Evolutionary conservation across 495 filamentous ascomycete species (phyloP).

Genomic region (Trichoderma reesei): DNA sequence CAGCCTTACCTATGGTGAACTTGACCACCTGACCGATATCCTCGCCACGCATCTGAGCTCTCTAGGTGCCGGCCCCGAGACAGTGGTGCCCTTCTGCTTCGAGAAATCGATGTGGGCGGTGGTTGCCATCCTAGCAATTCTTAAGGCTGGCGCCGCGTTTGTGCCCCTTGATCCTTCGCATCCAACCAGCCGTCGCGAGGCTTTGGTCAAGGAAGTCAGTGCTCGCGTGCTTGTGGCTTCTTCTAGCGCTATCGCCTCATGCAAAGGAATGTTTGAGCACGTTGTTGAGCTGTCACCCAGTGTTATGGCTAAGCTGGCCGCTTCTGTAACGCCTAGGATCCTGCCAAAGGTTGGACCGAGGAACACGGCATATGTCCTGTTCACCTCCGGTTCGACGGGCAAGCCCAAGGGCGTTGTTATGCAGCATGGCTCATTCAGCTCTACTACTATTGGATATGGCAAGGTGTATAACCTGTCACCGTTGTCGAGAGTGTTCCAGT

Average conservation of each 20-base stretch:
- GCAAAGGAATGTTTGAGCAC: conserved; percentile 2
- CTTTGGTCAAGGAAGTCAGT: neutral
- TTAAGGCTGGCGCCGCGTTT: conserved; percentile 6
- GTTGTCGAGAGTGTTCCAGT: conserved; percentile 36
- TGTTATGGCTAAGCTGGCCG: neutral
- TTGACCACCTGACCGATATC: conserved; percentile 1
- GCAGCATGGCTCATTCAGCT: conserved; percentile 29
- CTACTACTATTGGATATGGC: conserved; percentile 26
- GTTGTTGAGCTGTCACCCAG: conserved; percentile 14
- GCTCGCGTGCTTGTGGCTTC: neutral
- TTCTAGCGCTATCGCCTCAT: conserved; percentile 13
- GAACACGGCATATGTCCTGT: conserved; percentile 39
- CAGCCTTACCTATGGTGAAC: conserved; percentile 8
- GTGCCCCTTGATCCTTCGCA: conserved; percentile 7
- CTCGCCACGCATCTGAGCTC: conserved; percentile 1
- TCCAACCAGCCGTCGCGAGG: neutral
- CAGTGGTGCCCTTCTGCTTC: conserved; percentile 34
- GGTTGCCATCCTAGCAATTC: neutral
- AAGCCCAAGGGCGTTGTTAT: conserved; percentile 36
- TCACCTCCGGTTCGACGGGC: conserved; percentile 47
- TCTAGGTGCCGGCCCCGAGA: conserved; percentile 37
- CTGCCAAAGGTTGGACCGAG: conserved; percentile 18
- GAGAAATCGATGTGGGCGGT: conserved; percentile 9
- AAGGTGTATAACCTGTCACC: conserved; percentile 28
- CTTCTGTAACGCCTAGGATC: conserved; percentile 18